Evolutionary conservation across 441 rosid species (phyloP), one percentile per base, ranked within the genome.

Genomic region (Metrosideros polymorpha): DNA sequence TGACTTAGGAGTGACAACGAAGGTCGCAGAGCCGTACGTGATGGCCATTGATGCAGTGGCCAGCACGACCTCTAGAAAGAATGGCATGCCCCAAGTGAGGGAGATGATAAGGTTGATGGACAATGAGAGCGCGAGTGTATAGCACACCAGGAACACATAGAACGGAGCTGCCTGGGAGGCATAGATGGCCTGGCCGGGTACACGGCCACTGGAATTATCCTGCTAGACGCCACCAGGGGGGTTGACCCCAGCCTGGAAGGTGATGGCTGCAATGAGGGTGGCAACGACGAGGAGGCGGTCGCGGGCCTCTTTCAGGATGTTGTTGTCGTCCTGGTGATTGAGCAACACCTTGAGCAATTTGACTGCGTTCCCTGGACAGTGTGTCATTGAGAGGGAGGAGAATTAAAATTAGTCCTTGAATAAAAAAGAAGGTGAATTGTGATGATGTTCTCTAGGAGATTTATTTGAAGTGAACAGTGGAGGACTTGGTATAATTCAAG

Each of bases 181-280:
- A 7, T 63, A 63, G 76, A 63, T 63, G 27, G 76, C 13, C 76
- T 63, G 43, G 76, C 76, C 76, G 2, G 76, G 27, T 43, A 63
- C 2, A 0, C 1, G 14, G 43, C 7, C 4, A 0, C 4, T 1
- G 6, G 76, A 63, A 43, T 7, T 4, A 2, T 75, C 90, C 47
- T 83, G 83, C 86, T 85, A 55, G 30, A 88, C 85, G 5, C 89
- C 88, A 3, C 90, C 88, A 0, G 91, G 92, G 29, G 91, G 91
- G 27, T 35, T 85, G 24, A 88, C 84, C 2, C 88, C 88, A 0
- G 89, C 88, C 27, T 88, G 87, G 61, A 87, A 89, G 5, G 91
- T 89, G 24, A 83, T 85, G 0, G 88, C 35, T 3, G 87, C 88
- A 9, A 89, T 86, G 13, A 90, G 86, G 10, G 84, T 85, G 1